Evolutionary conservation across 1,284 basidiomycete genomes (phyloP).

Genomic region (Cutaneotrichosporon dermatis): DNA sequence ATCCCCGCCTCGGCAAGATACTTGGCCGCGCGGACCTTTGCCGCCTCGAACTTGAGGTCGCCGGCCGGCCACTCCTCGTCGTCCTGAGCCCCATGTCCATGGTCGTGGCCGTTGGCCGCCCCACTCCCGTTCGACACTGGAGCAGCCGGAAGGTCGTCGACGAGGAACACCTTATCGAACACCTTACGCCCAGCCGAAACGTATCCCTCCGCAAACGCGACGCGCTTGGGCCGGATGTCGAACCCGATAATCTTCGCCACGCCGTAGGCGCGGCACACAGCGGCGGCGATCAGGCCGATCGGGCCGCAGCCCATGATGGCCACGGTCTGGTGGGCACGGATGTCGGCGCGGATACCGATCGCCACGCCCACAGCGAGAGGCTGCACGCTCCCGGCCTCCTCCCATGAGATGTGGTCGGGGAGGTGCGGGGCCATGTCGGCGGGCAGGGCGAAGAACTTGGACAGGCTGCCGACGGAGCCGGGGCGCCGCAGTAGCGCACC

Average conservation of each 20-base stretch:
- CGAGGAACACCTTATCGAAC: conserved; percentile 41
- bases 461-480: conserved; percentile 40
- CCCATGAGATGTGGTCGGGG: conserved; percentile 49
- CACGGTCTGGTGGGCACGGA: conserved; percentile 41
- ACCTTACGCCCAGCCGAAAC: conserved; percentile 38
- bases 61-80: conserved; percentile 27
- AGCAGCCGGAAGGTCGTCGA: conserved; percentile 18
- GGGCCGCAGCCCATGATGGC: conserved; percentile 49
- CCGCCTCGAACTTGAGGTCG: conserved; percentile 41
- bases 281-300: conserved; percentile 51
- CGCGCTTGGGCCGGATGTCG: conserved; percentile 72
- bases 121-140: neutral
- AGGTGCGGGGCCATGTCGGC: conserved; percentile 48
- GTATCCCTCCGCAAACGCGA: conserved; percentile 80
- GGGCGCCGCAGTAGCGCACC: conserved; percentile 41
- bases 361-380: conserved; percentile 63
- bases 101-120: conserved; percentile 25
- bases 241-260: conserved; percentile 44
- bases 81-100: neutral
- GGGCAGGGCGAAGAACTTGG: conserved; percentile 40
- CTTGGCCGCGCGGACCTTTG: conserved; percentile 28
- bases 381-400: conserved; percentile 65
- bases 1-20: conserved; percentile 33
- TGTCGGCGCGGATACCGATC: conserved; percentile 40
- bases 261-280: conserved; percentile 51